phyloP scores from a whole-genome alignment of 202 grass and related monocot genomes.

The Brachypodium distachyon region DNA sequence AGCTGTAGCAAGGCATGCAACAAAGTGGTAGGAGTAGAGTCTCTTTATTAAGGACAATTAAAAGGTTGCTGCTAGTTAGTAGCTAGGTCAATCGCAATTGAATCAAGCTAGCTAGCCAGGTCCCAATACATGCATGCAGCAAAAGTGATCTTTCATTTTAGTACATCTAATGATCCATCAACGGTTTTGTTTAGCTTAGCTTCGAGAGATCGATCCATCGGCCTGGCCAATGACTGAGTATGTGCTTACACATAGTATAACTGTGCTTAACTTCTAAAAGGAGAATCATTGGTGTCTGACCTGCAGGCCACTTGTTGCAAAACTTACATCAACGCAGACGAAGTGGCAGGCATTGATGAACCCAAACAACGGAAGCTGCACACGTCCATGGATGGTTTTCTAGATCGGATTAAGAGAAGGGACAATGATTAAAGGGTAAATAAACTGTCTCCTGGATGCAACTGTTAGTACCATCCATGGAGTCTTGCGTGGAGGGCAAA shows the following conservation, averaged over 20 bases:
- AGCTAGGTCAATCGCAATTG: neutral
- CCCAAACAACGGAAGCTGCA: too few relatives aligned
- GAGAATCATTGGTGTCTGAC: conserved; percentile 3
- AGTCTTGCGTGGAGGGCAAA: neutral
- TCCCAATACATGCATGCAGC: conserved; percentile 12
- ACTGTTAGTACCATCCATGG: neutral
- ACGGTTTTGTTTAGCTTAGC: neutral
- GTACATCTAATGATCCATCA: conserved; percentile 13
- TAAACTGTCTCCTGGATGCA: neutral
- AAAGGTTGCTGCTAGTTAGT: neutral
- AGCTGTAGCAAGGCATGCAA: conserved; percentile 9
- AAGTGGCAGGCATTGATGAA: neutral
- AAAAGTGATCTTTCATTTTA: neutral
- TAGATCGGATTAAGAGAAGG: neutral
- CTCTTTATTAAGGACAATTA: conserved; percentile 10
- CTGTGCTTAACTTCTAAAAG: too few relatives aligned
- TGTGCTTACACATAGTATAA: too few relatives aligned
- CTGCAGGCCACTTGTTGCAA: conserved; percentile 18
- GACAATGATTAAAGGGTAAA: conserved; percentile 21
- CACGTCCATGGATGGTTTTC: too few relatives aligned
- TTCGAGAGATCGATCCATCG: neutral
- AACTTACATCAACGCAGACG: conserved; percentile 1
- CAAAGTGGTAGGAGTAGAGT: conserved; percentile 5
- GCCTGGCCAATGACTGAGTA: neutral
- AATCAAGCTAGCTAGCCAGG: neutral